Evolutionary conservation across 1,139 yeast species (phyloP), one percentile per base, ranked within the genome.

Genomic region (Suhomyces yuchorum): DNA sequence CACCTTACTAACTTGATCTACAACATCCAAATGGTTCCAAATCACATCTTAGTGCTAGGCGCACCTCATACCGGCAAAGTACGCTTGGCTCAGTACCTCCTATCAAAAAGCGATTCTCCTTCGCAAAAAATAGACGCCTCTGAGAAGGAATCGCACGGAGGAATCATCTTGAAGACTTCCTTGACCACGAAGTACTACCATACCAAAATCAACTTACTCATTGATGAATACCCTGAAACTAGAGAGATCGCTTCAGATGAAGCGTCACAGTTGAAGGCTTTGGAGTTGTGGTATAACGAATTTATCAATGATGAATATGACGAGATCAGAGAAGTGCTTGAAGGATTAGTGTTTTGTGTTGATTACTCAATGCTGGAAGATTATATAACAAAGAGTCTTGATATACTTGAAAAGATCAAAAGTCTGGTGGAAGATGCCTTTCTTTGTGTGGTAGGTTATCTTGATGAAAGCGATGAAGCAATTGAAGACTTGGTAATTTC

Each of bases 1-100:
- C 12, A 8, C 15, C 4, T 1, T 35, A 12, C 11, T 17, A 6
- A 4, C 23, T 20, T 20, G 24, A 8, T 7, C 9, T 35, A 12
- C 38, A 6, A 2, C 20, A 18, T 17, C 18, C 20, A 2, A 11
- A 58, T 59, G 62, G 45, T 53, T 19, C 56, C 61, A 3, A 71
- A 71, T 55, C 71, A 74, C 50, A 65, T 75, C 3, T 57, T 75
- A 45, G 53, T 75, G 5, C 46, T 75, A 20, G 80, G 80, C 3
- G 59, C 71, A 1, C 76, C 78, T 1, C 48, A 56, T 26, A 60
- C 68, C 3, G 78, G 79, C 1, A 74, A 75, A 51, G 42, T 73
- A 22, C 53, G 71, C 26, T 50, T 70, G 1, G 65, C 68, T 2
- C 57, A 65, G 34, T 49, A 52, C 17, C 51, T 73, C 20, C 44